phyloP scores from a whole-genome alignment of 2,329 filamentous ascomycete species.

The Monilinia vaccinii-corymbosi region DNA sequence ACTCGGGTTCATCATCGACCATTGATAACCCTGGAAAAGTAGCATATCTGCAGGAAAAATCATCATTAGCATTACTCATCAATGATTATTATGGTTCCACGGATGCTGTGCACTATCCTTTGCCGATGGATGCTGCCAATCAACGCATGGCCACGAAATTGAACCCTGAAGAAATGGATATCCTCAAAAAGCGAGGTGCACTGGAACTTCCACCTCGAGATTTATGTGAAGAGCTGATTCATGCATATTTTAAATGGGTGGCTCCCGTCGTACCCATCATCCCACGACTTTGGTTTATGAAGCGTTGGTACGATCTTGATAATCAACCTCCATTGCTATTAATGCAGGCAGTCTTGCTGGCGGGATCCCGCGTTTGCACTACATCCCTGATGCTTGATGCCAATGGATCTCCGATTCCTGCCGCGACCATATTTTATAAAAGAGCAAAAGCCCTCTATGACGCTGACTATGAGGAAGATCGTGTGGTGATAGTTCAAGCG shows the following conservation, averaged over 20 bases:
- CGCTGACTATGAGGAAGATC: constrained; percentile 94
- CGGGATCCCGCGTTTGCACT: constrained; percentile 88
- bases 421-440: constrained; percentile 95
- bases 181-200: constrained; percentile 83
- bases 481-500: constrained; percentile 92
- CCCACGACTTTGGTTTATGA: constrained; percentile 88
- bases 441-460: constrained; percentile 92
- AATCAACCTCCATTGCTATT: constrained; percentile 91
- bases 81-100: constrained; percentile 84
- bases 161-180: constrained; percentile 92
- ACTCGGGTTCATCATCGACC: constrained; percentile 87
- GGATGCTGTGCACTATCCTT: constrained; percentile 96
- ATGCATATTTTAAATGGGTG: constrained; percentile 93
- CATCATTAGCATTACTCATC: constrained; percentile 88
- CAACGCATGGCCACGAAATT: constrained; percentile 80
- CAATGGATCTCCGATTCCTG: constrained; percentile 88
- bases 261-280: constrained; percentile 92
- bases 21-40: constrained; percentile 95
- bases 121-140: constrained; percentile 83
- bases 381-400: constrained; percentile 93
- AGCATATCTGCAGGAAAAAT: constrained; percentile 90
- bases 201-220: constrained; percentile 82
- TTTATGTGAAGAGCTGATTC: constrained; percentile 88
- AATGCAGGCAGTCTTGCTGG: constrained; percentile 83
- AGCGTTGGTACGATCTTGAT: constrained; percentile 79